Conservation (phyloP, 768 basidiomycete genomes). For the Kockovaella imperatae region DNA sequence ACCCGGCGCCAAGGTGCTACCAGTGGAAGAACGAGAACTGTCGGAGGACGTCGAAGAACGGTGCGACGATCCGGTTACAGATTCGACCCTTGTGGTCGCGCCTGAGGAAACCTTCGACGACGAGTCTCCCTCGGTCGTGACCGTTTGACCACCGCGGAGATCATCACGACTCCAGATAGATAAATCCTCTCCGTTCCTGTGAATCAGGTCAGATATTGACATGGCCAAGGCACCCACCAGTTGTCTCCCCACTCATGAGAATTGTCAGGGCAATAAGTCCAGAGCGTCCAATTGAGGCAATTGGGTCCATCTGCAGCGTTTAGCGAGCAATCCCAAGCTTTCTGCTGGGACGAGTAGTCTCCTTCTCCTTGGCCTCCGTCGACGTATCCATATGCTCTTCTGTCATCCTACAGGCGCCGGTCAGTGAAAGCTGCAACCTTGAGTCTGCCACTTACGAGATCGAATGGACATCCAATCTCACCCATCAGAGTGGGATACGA, state of each 20-base stretch:
- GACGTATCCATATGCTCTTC: constrained; percentile 72
- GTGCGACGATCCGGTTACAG: not conserved
- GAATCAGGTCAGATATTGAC: not conserved
- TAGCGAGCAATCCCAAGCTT: constrained; percentile 52
- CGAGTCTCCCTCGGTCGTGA: not conserved
- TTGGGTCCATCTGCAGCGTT: constrained; percentile 47
- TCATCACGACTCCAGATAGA: constrained; percentile 81
- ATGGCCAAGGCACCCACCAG: constrained; percentile 50
- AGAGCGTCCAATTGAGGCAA: constrained; percentile 46
- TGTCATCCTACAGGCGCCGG: constrained; percentile 54
- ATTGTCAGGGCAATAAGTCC: constrained; percentile 54
- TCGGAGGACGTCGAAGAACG: constrained; percentile 5
- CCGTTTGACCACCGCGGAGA: not conserved
- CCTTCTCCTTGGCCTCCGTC: constrained; percentile 57
- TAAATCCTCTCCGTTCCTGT: constrained; percentile 77
- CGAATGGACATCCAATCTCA: constrained; percentile 58
- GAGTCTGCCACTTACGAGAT: constrained; percentile 25
- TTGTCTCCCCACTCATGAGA: constrained; percentile 85
- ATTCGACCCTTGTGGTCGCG: constrained; percentile 13
- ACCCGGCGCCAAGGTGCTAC: not conserved
- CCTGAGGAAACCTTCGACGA: not conserved
- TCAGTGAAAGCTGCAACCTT: constrained; percentile 1
- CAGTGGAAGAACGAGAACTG: constrained; percentile 2
- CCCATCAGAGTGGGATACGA: constrained; percentile 82
- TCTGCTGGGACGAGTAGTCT: constrained; percentile 68